Evolutionary conservation across 768 basidiomycete genomes (phyloP).

Genomic region (Omphalotus guepiniiformis): DNA sequence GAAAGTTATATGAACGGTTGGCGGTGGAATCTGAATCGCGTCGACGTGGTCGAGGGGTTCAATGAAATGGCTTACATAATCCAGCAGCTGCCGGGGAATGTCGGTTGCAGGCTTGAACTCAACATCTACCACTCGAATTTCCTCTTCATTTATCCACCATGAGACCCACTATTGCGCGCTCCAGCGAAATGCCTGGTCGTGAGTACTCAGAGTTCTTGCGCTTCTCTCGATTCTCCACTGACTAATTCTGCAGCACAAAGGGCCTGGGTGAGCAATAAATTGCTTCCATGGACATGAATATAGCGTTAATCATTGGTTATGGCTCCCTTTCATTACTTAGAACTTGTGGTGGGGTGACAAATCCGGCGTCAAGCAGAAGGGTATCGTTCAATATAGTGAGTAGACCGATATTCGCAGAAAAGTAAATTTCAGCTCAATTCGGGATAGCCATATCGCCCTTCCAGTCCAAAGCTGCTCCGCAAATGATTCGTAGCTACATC

Average conservation of each 20-base stretch:
- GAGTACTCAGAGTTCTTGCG: conserved; percentile 28
- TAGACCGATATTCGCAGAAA: no score
- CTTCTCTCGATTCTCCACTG: conserved; percentile 2
- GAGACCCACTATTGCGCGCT: conserved; percentile 57
- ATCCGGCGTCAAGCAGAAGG: conserved; percentile 64
- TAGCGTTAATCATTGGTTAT: no score
- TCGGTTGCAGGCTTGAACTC: no score
- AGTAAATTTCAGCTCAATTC: conserved; percentile 1
- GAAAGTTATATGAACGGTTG: neutral
- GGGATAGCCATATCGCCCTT: conserved; percentile 75
- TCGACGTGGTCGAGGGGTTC: no score
- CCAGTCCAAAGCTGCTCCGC: conserved; percentile 68
- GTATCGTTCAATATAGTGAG: conserved; percentile 80
- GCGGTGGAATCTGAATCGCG: no score
- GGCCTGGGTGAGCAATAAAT: conserved; percentile 62
- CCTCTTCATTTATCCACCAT: conserved; percentile 35
- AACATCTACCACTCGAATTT: neutral
- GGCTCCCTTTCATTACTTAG: conserved; percentile 32
- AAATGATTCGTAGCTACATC: conserved; percentile 68
- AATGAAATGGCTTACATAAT: no score
- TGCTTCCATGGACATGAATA: neutral
- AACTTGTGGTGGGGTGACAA: conserved; percentile 90
- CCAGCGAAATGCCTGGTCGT: conserved; percentile 84
- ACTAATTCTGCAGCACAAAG: conserved; percentile 46
- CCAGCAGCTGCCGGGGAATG: no score